phyloP scores from a whole-genome alignment of 2,329 filamentous ascomycete genomes.

The Fusarium verticillioides region DNA sequence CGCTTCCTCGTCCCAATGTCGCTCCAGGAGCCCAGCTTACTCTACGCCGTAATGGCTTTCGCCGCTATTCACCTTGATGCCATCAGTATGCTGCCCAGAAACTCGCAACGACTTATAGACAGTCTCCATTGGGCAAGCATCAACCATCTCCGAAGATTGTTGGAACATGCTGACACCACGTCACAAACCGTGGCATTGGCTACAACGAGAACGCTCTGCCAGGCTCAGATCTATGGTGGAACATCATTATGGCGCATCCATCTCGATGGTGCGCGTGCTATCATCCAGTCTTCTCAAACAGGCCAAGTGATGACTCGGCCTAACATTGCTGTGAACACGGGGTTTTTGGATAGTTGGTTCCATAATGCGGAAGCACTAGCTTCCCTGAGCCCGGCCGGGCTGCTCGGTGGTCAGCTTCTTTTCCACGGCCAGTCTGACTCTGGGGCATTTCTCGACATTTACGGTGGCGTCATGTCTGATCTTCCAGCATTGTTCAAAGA shows the following conservation, averaged over 20 bases:
- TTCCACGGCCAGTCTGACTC: neutral
- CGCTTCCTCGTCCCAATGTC: slow-evolving; percentile 32
- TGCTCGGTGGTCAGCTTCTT: neutral
- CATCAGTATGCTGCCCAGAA: neutral
- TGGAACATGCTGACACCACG: neutral
- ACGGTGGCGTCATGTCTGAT: slow-evolving; percentile 28
- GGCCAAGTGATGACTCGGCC: too few relatives aligned
- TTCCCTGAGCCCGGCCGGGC: slow-evolving; percentile 20
- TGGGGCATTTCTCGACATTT: slow-evolving; percentile 16
- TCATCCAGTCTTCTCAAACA: neutral
- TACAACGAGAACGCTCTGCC: slow-evolving; percentile 25
- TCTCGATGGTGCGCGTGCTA: slow-evolving; percentile 25
- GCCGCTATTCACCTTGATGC: slow-evolving; percentile 24
- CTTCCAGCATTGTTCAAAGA: slow-evolving; percentile 22
- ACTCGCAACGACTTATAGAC: slow-evolving; percentile 8
- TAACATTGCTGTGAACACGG: neutral
- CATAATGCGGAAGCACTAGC: slow-evolving; percentile 31
- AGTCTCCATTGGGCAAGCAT: slow-evolving; percentile 19
- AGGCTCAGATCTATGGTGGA: slow-evolving; percentile 29
- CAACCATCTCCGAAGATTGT: neutral
- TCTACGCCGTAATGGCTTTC: slow-evolving; percentile 31
- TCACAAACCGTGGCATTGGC: slow-evolving; percentile 18
- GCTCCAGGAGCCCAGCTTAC: slow-evolving; percentile 17
- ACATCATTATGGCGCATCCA: slow-evolving; percentile 26
- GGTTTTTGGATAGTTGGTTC: slow-evolving; percentile 30